Conservation (phyloP, 2,329 filamentous ascomycete species). For the Orbilia ellipsospora region DNA sequence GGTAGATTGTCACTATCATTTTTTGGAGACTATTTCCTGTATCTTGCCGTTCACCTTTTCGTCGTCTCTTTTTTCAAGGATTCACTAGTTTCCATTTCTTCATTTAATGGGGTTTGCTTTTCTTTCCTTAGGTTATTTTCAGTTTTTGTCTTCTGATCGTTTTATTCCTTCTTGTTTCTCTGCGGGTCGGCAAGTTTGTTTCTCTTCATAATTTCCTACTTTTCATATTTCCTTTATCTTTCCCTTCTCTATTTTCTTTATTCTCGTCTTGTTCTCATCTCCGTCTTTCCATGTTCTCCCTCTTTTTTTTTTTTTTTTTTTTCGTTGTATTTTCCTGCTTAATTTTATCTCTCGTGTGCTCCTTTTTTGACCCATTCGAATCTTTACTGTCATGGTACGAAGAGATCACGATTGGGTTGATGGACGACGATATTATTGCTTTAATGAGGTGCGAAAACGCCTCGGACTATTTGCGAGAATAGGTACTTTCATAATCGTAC, state of each 20-base stretch:
- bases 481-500: too few relatives aligned
- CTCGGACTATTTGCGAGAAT: neutral
- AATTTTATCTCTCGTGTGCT: neutral
- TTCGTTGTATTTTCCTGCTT: neutral
- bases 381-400: slow-evolving; percentile 1
- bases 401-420: neutral
- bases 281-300: neutral
- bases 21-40: too few relatives aligned
- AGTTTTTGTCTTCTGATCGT: neutral
- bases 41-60: neutral
- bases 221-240: neutral
- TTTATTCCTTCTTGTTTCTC: neutral
- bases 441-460: neutral
- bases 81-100: too few relatives aligned
- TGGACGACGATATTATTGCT: neutral
- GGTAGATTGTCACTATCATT: neutral
- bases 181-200: neutral
- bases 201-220: neutral
- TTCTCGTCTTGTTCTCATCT: neutral
- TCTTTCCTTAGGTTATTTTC: neutral
- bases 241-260: neutral
- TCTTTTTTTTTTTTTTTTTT: neutral
- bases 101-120: too few relatives aligned
- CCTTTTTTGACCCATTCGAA: neutral
- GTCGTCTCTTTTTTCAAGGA: neutral